Evolutionary conservation across 768 basidiomycete species (phyloP).

Genomic region (Termitomyces sp.): DNA sequence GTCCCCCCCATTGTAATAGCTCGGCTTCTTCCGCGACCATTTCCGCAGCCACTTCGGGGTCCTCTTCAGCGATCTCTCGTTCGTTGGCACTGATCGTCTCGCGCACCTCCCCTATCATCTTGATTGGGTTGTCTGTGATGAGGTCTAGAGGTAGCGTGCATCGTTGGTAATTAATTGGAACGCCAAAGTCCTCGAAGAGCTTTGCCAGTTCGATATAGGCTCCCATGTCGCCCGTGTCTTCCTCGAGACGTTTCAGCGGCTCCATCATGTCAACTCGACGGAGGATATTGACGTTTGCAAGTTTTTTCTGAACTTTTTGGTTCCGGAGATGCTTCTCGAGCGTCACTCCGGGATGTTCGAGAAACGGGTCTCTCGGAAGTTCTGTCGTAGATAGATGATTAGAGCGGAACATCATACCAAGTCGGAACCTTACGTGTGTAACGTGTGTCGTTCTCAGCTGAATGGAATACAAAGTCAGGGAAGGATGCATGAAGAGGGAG

Average conservation of each 20-base stretch:
- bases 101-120: neutral
- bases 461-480: neutral
- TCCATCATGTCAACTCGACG: neutral
- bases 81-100: neutral
- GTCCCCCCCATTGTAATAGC: too few species aligned
- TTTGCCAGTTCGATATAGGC: neutral
- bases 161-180: neutral
- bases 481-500: neutral
- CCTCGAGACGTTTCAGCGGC: neutral
- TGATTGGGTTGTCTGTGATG: neutral
- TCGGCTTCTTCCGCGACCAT: neutral
- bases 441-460: neutral
- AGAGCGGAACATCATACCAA: neutral
- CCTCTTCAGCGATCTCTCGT: neutral
- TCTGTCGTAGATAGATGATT: neutral
- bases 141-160: neutral
- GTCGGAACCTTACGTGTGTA: neutral
- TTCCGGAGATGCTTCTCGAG: neutral
- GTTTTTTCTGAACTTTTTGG: neutral
- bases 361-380: neutral
- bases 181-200: neutral
- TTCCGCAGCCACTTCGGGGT: conserved; percentile 2
- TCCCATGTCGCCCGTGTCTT: neutral
- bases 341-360: neutral
- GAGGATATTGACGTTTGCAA: neutral